Evolutionary conservation across 192 early-diverging fungal species (phyloP), one percentile per base, ranked within the genome.

Genomic region (Coemansia sp.): DNA sequence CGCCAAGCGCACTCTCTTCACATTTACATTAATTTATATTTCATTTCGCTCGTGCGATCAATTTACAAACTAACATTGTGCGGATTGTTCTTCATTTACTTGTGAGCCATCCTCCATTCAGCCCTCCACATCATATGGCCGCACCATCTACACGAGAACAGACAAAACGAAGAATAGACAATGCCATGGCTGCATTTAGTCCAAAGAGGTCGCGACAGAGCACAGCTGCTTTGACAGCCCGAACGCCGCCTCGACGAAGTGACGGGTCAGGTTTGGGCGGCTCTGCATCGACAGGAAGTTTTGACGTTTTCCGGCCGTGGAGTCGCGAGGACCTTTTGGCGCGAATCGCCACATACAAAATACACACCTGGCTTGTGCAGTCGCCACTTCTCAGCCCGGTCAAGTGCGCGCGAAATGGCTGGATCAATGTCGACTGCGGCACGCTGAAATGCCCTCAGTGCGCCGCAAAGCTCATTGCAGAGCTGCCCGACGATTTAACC

Each of bases 281-380:
- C 3, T 43, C 37, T 4, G 37, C 11, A 4, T 13, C 36, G 14
- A 23, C 14, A 26, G 51, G 45, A 19, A 59, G 36, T 29, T 9
- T 53, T 10, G 53, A 43, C 41, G 66, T 47, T 31, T 80, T 64
- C 45, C 59, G 72, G 32, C 78, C 78, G 9, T 80, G 78, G 78
- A 74, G 68, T 32, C 56, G 50, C 36, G 61, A 69, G 7, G 63
- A 70, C 42, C 37, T 80, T 42, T 56, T 80, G 4, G 68, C 56
- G 9, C 67, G 78, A 11, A 67, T 80, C 22, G 42, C 68, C 22
- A 80, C 71, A 3, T 80, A 58, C 46, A 66, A 70, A 57, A 70
- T 70, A 48, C 62, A 70, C 38, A 75, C 67, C 2, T 80, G 78
- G 78, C 64, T 67, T 13, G 65, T 66, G 13, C 63, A 71, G 45